Evolutionary conservation across 768 basidiomycete species (phyloP).

Genomic region (Kwoniella sp.): DNA sequence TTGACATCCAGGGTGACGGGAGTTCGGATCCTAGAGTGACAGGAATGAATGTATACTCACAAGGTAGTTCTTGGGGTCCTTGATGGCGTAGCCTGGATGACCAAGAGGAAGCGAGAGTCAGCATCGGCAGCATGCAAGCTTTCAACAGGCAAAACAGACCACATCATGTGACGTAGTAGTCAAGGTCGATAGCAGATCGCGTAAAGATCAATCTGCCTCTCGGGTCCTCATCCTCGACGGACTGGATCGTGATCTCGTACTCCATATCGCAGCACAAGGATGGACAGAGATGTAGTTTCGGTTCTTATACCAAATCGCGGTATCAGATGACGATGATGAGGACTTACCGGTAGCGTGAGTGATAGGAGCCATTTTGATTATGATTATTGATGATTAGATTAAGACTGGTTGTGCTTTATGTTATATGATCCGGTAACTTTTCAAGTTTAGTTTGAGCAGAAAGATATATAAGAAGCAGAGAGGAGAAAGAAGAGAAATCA

Average conservation of each 20-base stretch:
- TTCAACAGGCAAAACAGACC: neutral
- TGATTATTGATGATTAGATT: neutral
- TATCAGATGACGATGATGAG: slow-evolving; percentile 1
- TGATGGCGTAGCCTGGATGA: slow-evolving; percentile 46
- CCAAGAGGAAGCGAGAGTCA: neutral
- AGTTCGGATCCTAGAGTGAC: too few relatives aligned
- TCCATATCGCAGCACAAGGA: too few relatives aligned
- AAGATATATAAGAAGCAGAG: neutral
- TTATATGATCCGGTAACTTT: too few relatives aligned
- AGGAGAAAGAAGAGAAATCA: neutral
- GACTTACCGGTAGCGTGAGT: slow-evolving; percentile 53
- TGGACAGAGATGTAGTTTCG: too few relatives aligned
- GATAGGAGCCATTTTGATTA: slow-evolving; percentile 40
- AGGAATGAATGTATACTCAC: too few relatives aligned
- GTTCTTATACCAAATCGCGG: too few relatives aligned
- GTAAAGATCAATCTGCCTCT: neutral
- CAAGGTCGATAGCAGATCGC: neutral
- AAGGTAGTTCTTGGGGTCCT: slow-evolving; percentile 53
- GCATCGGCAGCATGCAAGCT: neutral
- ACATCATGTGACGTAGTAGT: neutral
- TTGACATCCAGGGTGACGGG: too few relatives aligned
- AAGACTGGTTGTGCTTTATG: neutral
- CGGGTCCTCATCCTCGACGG: slow-evolving; percentile 23
- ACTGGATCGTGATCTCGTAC: too few relatives aligned
- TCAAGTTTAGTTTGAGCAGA: neutral